Conservation (phyloP, 345 rosid species). For the Aegle marmelos region DNA sequence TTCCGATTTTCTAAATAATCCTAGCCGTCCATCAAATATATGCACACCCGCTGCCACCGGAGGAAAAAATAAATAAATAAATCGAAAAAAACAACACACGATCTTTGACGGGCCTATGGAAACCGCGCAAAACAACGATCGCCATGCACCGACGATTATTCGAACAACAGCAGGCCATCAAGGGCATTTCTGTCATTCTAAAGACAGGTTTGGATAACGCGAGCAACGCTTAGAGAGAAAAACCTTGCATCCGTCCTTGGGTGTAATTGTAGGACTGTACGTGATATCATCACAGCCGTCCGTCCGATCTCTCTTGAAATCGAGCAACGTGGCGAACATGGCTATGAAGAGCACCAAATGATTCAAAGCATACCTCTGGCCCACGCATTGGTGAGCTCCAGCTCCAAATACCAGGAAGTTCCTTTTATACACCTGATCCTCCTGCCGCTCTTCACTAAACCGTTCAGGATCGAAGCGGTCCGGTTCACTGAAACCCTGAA, state of each 20-base stretch:
- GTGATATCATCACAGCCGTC: constrained; percentile 74
- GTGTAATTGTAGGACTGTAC: constrained; percentile 76
- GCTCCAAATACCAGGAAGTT: constrained; percentile 78
- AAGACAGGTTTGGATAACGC: constrained; percentile 29
- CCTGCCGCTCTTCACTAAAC: constrained; percentile 54
- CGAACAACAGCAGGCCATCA: background rate
- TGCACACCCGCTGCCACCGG: background rate
- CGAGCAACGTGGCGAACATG: constrained; percentile 51
- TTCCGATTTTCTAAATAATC: background rate
- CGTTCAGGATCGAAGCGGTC: constrained; percentile 79
- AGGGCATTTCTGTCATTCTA: constrained; percentile 23
- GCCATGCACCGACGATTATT: background rate
- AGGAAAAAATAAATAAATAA: background rate
- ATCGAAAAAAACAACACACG: background rate
- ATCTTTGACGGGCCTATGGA: background rate
- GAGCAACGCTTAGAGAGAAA: constrained; percentile 48
- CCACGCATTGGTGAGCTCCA: constrained; percentile 91
- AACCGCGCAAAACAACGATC: background rate
- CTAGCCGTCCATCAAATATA: background rate
- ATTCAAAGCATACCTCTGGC: constrained; percentile 82
- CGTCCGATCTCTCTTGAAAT: constrained; percentile 51
- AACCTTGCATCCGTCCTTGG: constrained; percentile 75
- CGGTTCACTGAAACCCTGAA: constrained; percentile 72
- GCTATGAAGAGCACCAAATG: constrained; percentile 78
- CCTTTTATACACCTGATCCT: constrained; percentile 51